phyloP scores from a whole-genome alignment of 2,329 filamentous ascomycete species.

The Fusarium fujikuroi region DNA sequence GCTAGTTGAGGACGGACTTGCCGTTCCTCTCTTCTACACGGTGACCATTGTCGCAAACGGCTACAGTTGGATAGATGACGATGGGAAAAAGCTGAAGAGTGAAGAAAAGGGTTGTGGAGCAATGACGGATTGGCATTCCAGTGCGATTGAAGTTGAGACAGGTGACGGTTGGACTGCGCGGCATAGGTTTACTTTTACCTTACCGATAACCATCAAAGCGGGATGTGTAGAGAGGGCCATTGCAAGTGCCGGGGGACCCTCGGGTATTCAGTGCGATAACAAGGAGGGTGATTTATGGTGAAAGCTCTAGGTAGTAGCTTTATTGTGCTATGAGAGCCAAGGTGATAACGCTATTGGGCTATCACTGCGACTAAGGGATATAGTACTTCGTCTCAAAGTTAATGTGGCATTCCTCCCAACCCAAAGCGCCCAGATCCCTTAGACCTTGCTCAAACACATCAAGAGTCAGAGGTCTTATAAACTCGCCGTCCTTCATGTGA shows the following conservation, averaged over 20 bases:
- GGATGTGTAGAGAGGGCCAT: background rate
- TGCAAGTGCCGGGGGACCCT: background rate
- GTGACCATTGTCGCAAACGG: background rate
- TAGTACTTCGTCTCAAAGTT: fast-evolving
- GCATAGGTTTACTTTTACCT: background rate
- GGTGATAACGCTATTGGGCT: too few species aligned
- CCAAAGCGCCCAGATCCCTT: background rate
- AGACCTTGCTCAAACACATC: background rate
- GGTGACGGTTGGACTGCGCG: background rate
- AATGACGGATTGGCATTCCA: background rate
- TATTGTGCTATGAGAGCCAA: fast-evolving
- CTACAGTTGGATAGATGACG: background rate
- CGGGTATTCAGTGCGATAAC: background rate
- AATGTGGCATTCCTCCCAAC: fast-evolving
- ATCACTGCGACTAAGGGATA: background rate
- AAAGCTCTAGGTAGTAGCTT: fast-evolving
- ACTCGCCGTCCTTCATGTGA: background rate
- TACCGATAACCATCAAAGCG: background rate
- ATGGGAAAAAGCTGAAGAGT: background rate
- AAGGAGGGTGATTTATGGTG: background rate
- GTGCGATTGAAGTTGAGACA: background rate
- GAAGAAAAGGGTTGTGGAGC: background rate
- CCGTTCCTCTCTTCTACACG: background rate
- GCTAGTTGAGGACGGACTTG: background rate
- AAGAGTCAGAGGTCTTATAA: background rate